A percentile compares a stretch with the other conserved stretches of the same genome.
These are phyloP conservation scores for Fonsecaea pedrosoi DNA, from an alignment of 2,329 filamentous ascomycete genomes.

Conservation along the genomic window DNA sequence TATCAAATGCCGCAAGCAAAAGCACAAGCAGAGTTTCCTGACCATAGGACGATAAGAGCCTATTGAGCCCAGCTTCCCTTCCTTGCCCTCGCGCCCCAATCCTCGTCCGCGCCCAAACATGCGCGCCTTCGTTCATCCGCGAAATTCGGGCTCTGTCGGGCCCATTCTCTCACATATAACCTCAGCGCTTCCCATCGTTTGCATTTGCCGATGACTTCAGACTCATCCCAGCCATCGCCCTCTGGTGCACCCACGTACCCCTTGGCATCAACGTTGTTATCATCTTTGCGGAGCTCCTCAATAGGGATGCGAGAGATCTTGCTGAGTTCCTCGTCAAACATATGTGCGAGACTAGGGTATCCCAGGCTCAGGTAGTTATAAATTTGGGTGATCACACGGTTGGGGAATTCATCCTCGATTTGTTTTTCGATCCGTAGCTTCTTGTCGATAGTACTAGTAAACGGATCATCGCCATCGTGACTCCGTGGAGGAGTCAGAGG, in stretches of 20 bases:
- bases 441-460: constrained; percentile 40
- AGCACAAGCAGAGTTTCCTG: neutral
- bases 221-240: constrained; percentile 50
- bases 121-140: constrained; percentile 47
- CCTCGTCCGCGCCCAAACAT: constrained; percentile 28
- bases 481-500: constrained; percentile 55
- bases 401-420: constrained; percentile 73
- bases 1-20: neutral
- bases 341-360: constrained; percentile 82
- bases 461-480: constrained; percentile 55
- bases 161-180: constrained; percentile 88
- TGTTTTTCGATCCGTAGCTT: constrained; percentile 51
- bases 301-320: constrained; percentile 77
- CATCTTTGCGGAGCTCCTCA: constrained; percentile 73
- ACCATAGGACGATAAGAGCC: neutral
- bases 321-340: constrained; percentile 83
- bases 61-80: constrained; percentile 39
- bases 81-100: constrained; percentile 36
- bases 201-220: constrained; percentile 60
- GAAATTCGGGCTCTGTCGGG: constrained; percentile 80
- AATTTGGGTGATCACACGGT: constrained; percentile 89
- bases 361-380: constrained; percentile 96
- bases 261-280: constrained; percentile 68
- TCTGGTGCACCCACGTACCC: constrained; percentile 71
- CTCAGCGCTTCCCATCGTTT: constrained; percentile 83